Base-by-base conservation (phyloP, 768 basidiomycete species). In the Saitozyma sp. region DNA sequence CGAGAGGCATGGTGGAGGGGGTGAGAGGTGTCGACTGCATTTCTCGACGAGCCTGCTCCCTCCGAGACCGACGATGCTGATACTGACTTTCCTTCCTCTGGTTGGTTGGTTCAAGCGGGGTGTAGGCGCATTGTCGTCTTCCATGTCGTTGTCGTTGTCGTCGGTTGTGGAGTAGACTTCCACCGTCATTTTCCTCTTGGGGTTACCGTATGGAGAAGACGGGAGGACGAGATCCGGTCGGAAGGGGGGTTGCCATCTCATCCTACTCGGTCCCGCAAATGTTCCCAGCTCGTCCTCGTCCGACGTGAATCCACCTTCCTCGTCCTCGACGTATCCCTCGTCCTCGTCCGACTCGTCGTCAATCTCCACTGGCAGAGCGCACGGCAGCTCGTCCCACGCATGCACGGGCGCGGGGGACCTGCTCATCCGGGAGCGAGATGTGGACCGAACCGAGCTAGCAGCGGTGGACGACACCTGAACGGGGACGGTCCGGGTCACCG, bases 271-370 rank as follows among this genome's bases (percentile, higher is more conserved):
- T 50, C 46, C 58, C 9, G 20, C 49, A 38, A 17, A 52, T 7
- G 50, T 16, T 16, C 40, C 40, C 16, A 48, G 48, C 16, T 16
- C 50, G 19, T 63, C 50, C 39, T 58, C 62, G 39, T 63, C 62
- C n/a, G 62, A 58, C 5, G 62, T 58, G 51, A 63, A 63, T 2
- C 62, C 62, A 38, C 50, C 62, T 43, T 63, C 62, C 20, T 54
- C 52, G n/a, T 63, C 62, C 43, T 63, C 62, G 20, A 49, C 38
- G 43, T 62, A 62, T 20, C 61, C 61, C 40, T 57, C 61, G 29
- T 58, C 57, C 29, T 55, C 54, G 42, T 52, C 50, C 1, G 50
- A 52, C 43, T 60, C 59, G 13, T 46, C 38, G 9, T 60, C 59
- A 8, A 38, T 51, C 14, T 60, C 50, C n/a, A 60, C 39, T 48